Base-by-base conservation (phyloP, 305 asterid species). In the Solanum chacoense region DNA sequence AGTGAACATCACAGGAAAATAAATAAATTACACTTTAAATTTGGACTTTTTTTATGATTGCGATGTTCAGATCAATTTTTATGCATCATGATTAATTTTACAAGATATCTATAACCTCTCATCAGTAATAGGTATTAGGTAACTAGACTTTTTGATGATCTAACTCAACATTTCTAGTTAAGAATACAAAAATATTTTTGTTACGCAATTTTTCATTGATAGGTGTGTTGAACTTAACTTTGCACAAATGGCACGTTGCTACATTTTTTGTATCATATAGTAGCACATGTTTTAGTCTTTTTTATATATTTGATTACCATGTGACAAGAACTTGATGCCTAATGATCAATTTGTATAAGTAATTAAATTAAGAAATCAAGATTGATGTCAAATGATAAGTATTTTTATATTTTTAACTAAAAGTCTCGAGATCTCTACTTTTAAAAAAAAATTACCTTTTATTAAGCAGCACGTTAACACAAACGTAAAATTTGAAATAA, bases 51-150 rank as follows among this genome's bases (percentile, higher is more conserved):
- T 59, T 14, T 59, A 59, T 18, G 0, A 55, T 55, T 0, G 1
- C 0, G 10, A 55, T 7, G 5, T 55, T 55, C 2, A 0, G 0
- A 55, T 18, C 0, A 55, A 7, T 7, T 45, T 55, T 7, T 6
- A 18, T 18, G 11, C 1, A 18, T 55, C n/a, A 55, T 7, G 1
- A 55, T 0, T 18, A 7, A 7, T 55, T 3, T 55, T 7, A 55
- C 0, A 2, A 18, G 5, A 18, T 55, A 55, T 1, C 9, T 55
- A 0, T 55, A 8, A 55, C 0, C 24, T 55, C 24, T 16, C 24
- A 18, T 5, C 5, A 59, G 9, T 6, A 50, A 50, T 1, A 50
- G 0, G 0, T 50, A 50, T 14, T 1, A 50, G 65, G 4, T 50
- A 59, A 59, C 2, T 22, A 50, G 8, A 50, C 1, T 6, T 50